Base-by-base conservation (phyloP, 371 early-diverging fungal species). In the Rhizopus delemar region DNA sequence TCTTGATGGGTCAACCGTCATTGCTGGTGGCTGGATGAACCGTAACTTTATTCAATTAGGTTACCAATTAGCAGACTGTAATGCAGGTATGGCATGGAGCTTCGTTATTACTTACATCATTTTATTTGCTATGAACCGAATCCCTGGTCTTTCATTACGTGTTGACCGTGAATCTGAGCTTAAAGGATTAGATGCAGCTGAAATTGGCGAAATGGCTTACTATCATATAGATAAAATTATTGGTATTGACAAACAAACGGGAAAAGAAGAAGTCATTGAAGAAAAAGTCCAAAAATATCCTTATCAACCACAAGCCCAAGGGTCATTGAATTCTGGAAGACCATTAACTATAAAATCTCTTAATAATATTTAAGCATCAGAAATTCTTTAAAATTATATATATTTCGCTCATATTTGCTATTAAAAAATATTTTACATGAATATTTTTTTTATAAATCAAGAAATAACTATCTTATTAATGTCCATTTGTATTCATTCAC, bases 21-120 rank as follows among this genome's bases (percentile, higher is more conserved):
- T 91, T 55, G 52, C 62, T 3, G 94, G 94, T 41, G 95, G 97
- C 13, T 87, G 92, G 83, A 73, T 93, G 66, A 89, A 93, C 61
- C 87, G 87, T 33, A 67, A 94, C 70, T 92, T 84, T 82, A 83
- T 86, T 29, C 95, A 95, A 69, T 53, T 94, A 33, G 82, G 80
- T 3, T 83, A 89, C 63, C 97, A 96, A 70, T 67, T 94, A 8
- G 91, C 90, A 0, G 93, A 90, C 39, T 76, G 85, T 36, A 76
- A 74, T 4, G 88, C 90, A 32, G 90, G 90, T 53, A 85, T 88
- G 22, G 78, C 81, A 29, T 96, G 91, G 89, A 87, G 92, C 0
- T 94, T 94, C 67, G 67, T 73, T 36, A 65, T 91, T 46, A 89
- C 94, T 12, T 90, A 74, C 59, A 39, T 92, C 38, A 85, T 95